These are phyloP conservation scores for Annulohypoxylon bovei DNA, from an alignment of 495 filamentous ascomycete species.

Conservation along the genomic window DNA sequence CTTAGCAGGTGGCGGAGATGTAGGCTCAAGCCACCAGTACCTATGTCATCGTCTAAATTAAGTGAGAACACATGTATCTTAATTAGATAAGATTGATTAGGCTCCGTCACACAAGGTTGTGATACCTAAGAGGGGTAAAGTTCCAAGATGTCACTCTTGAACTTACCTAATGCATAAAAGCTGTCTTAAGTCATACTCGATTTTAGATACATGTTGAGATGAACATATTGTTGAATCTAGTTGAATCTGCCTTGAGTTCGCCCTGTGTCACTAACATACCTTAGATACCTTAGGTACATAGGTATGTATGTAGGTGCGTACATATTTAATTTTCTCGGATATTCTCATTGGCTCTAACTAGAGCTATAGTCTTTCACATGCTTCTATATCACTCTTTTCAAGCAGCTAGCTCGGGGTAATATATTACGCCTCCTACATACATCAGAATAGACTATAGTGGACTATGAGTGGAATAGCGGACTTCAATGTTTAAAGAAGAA, in stretches of 20 bases:
- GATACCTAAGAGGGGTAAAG: conserved; percentile 24
- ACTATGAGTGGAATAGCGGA: neutral
- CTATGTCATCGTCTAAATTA: conserved; percentile 7
- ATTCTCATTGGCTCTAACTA: conserved; percentile 14
- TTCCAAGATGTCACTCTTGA: conserved; percentile 9
- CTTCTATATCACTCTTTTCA: neutral
- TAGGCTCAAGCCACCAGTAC: conserved; percentile 21
- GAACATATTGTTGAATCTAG: too few relatives aligned
- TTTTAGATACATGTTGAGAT: neutral
- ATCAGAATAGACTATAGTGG: neutral
- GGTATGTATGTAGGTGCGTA: neutral
- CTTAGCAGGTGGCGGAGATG: conserved; percentile 29
- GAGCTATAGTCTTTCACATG: conserved; percentile 26
- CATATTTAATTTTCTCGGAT: conserved; percentile 5
- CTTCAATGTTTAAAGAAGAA: neutral
- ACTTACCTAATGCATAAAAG: conserved; percentile 3
- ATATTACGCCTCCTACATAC: neutral
- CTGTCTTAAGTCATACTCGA: neutral
- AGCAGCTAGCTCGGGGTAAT: conserved; percentile 2
- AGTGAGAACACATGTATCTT: conserved; percentile 19
- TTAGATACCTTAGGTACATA: too few relatives aligned
- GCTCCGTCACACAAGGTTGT: conserved; percentile 20
- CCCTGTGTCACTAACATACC: neutral
- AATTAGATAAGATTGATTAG: conserved; percentile 32
- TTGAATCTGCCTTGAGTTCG: neutral